Evolutionary conservation across 257 asterid genomes (phyloP).

Genomic region (Catharanthus roseus): DNA sequence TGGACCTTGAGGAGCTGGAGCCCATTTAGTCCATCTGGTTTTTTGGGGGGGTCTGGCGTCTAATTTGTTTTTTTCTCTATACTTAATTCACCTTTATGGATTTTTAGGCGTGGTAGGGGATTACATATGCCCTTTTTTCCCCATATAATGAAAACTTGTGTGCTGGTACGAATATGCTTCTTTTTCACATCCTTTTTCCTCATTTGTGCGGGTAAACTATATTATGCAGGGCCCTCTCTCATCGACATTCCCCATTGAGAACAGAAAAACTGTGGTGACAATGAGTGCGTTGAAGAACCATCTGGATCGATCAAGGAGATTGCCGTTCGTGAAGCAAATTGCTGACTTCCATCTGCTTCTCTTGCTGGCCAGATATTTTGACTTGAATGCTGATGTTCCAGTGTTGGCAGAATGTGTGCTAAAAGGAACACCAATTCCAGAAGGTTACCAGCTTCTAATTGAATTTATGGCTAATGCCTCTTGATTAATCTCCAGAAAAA

Average conservation of each 20-base stretch:
- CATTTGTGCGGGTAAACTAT: too few species aligned
- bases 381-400: slow-evolving; percentile 75
- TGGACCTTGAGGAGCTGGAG: not conserved
- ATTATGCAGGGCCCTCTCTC: slow-evolving; percentile 82
- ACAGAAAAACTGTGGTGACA: slow-evolving; percentile 50
- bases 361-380: slow-evolving; percentile 61
- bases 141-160: too few species aligned
- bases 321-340: slow-evolving; percentile 71
- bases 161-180: not conserved
- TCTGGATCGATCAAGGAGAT: slow-evolving; percentile 60
- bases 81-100: not conserved
- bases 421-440: slow-evolving; percentile 60
- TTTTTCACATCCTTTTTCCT: not conserved
- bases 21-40: not conserved
- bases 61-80: too few species aligned
- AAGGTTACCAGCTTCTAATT: slow-evolving; percentile 84
- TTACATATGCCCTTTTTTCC: too few species aligned
- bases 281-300: slow-evolving; percentile 67
- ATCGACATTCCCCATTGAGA: slow-evolving; percentile 80
- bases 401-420: slow-evolving; percentile 69
- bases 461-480: slow-evolving; percentile 71
- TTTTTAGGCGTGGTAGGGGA: not conserved
- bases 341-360: slow-evolving; percentile 91
- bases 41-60: not conserved
- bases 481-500: slow-evolving; percentile 15